Percentiles rank a stretch among this genome's conserved stretches.
phyloP scores from a whole-genome alignment of 768 basidiomycete species.

The Podaxis sp. region DNA sequence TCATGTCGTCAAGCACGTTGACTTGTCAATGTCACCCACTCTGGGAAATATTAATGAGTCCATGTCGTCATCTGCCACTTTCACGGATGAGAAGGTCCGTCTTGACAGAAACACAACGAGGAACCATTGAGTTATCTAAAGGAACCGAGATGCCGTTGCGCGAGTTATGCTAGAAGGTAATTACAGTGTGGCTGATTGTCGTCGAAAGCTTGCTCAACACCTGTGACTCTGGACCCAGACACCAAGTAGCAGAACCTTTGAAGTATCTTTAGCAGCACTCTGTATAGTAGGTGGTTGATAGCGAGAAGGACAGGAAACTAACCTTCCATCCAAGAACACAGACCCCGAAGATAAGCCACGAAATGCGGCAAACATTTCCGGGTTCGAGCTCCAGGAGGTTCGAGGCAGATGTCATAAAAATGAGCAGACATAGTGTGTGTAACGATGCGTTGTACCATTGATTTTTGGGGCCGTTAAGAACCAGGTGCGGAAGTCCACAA shows the following conservation, averaged over 20 bases:
- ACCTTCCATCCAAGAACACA: background rate
- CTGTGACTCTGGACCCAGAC: background rate
- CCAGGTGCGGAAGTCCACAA: background rate
- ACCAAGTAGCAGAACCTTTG: background rate
- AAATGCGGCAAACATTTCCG: background rate
- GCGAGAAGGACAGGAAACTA: background rate
- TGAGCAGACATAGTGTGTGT: background rate
- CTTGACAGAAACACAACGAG: background rate
- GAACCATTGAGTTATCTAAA: background rate
- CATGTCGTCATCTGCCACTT: background rate
- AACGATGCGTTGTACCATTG: background rate
- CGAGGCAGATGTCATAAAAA: background rate
- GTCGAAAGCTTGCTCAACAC: background rate
- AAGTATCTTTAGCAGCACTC: background rate
- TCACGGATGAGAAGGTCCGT: background rate
- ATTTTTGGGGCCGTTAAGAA: background rate
- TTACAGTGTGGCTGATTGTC: background rate
- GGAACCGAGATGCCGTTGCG: background rate
- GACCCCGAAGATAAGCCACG: background rate
- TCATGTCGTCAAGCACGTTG: background rate
- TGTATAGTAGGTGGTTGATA: background rate
- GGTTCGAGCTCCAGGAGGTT: background rate
- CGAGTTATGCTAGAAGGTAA: background rate
- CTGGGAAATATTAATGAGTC: background rate
- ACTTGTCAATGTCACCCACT: background rate